These are phyloP conservation scores for Cydonia oblonga DNA, from an alignment of 331 rosid species.

Conservation along the genomic window DNA sequence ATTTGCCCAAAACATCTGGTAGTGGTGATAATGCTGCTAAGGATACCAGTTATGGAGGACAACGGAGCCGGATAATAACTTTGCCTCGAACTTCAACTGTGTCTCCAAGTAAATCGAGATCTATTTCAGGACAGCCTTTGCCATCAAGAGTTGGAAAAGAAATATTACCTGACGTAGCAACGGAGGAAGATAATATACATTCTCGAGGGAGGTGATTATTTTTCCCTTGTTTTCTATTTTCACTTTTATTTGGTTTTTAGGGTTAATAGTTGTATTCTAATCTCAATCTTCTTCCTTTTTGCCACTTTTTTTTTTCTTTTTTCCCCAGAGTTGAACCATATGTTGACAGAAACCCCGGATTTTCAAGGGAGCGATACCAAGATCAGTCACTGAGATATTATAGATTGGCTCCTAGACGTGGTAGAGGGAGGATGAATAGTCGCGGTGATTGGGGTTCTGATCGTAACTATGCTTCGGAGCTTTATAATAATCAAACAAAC, in stretches of 20 bases:
- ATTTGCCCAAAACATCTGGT: slow-evolving; percentile 25
- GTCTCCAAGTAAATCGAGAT: slow-evolving; percentile 48
- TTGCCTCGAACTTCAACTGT: slow-evolving; percentile 37
- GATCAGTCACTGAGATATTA: slow-evolving; percentile 55
- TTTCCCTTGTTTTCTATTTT: not conserved
- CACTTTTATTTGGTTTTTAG: not conserved
- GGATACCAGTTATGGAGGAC: slow-evolving; percentile 35
- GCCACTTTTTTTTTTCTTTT: slow-evolving; percentile 12
- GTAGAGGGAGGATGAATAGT: slow-evolving; percentile 50
- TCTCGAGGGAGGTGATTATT: slow-evolving; percentile 63
- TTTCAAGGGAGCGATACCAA: slow-evolving; percentile 60
- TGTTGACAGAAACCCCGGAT: slow-evolving; percentile 37
- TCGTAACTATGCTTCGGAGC: slow-evolving; percentile 46
- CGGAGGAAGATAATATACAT: slow-evolving; percentile 34
- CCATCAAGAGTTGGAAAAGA: slow-evolving; percentile 48
- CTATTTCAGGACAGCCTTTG: slow-evolving; percentile 37
- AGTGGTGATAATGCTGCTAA: slow-evolving; percentile 39
- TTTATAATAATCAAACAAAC: slow-evolving; percentile 50
- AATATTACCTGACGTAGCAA: slow-evolving; percentile 28
- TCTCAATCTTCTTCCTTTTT: slow-evolving; percentile 5
- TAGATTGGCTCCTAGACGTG: slow-evolving; percentile 50
- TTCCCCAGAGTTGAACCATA: slow-evolving; percentile 49
- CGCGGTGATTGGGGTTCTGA: slow-evolving; percentile 57
- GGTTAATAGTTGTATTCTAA: not conserved
- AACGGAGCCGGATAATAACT: slow-evolving; percentile 56